Conservation (phyloP, 257 asterid species). For the Marsdenia floribunda region DNA sequence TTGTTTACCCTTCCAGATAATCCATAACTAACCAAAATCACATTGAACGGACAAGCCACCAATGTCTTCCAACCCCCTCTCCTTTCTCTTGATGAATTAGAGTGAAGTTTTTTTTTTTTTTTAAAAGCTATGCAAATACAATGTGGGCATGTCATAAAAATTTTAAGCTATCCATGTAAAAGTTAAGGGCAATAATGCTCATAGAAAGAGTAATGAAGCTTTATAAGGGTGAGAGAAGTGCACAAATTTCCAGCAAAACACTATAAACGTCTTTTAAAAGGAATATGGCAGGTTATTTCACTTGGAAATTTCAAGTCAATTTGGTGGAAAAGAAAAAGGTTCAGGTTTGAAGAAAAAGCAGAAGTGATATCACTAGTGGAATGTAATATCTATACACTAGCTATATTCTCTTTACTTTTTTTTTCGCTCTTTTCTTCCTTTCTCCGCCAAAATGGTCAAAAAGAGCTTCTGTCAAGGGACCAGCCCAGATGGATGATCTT, state of each 20-base stretch:
- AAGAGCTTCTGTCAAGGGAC: background rate
- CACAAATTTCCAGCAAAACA: background rate
- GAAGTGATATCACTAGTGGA: background rate
- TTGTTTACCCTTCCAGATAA: background rate
- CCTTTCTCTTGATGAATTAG: background rate
- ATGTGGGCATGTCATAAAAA: background rate
- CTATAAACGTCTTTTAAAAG: background rate
- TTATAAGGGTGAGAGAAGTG: background rate
- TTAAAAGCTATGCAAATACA: background rate
- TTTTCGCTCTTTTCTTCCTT: background rate
- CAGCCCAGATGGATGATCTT: background rate
- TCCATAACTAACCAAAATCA: slow-evolving; percentile 1
- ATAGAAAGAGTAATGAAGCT: background rate
- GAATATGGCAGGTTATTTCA: background rate
- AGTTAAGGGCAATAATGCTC: background rate
- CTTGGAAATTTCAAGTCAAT: background rate
- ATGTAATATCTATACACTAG: background rate
- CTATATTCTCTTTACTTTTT: background rate
- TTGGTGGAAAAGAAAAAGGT: background rate
- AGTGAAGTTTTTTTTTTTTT: background rate
- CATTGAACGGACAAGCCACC: background rate
- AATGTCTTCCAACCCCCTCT: background rate
- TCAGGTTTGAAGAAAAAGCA: background rate
- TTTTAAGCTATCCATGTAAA: background rate
- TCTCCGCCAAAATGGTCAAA: background rate